Conservation (phyloP, 192 early-diverging fungal genomes). For the Umbelopsis sp. region DNA sequence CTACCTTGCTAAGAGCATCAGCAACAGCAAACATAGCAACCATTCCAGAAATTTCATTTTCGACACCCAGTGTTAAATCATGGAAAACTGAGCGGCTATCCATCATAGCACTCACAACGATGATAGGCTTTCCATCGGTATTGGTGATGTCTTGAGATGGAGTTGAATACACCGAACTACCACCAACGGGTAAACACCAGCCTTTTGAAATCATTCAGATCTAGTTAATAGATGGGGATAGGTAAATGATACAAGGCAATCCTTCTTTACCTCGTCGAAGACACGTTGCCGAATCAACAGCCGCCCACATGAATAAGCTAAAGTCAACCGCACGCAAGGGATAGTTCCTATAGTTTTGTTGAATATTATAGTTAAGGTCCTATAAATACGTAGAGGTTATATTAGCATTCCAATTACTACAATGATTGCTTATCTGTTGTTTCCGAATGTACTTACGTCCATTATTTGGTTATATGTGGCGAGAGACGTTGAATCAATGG, state of each 20-base stretch:
- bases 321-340: slow-evolving; percentile 75
- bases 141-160: slow-evolving; percentile 52
- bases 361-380: slow-evolving; percentile 48
- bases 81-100: slow-evolving; percentile 70
- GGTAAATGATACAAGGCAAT: too few relatives aligned
- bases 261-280: slow-evolving; percentile 60
- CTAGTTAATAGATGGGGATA: too few relatives aligned
- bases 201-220: slow-evolving; percentile 28
- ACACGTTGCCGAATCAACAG: slow-evolving; percentile 67
- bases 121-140: slow-evolving; percentile 64
- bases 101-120: slow-evolving; percentile 65
- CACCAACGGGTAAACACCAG: slow-evolving; percentile 69
- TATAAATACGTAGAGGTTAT: slow-evolving; percentile 6
- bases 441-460: slow-evolving; percentile 20
- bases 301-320: slow-evolving; percentile 69
- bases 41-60: slow-evolving; percentile 57
- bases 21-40: slow-evolving; percentile 69
- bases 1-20: slow-evolving; percentile 69
- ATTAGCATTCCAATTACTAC: background rate
- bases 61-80: slow-evolving; percentile 60
- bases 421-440: background rate
- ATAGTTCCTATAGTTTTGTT: slow-evolving; percentile 51
- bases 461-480: slow-evolving; percentile 43
- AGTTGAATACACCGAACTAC: slow-evolving; percentile 68
- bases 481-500: slow-evolving; percentile 32